Conservation (phyloP, 1,284 basidiomycete species). For the Macrocystidia cucumis region DNA sequence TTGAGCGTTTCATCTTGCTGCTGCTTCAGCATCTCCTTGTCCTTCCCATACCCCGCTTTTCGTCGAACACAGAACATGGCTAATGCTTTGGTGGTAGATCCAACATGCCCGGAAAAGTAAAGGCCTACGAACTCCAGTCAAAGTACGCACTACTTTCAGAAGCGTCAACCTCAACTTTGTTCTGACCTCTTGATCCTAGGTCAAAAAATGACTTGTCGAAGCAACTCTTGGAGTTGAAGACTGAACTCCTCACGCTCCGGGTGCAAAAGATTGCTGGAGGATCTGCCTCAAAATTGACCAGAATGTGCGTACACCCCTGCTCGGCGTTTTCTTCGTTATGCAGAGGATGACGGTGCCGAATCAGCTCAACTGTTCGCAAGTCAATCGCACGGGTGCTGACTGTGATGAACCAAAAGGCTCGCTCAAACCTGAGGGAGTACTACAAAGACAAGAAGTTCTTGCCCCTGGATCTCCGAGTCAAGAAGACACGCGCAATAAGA, state of each 20-base stretch:
- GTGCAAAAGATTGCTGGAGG: constrained; percentile 99
- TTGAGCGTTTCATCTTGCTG: neutral
- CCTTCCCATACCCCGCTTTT: constrained; percentile 3
- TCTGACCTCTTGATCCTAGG: constrained; percentile 41
- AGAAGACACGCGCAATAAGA: constrained; percentile 99
- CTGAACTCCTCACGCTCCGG: constrained; percentile 87
- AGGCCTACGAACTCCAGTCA: constrained; percentile 97
- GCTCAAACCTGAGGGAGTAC: constrained; percentile 94
- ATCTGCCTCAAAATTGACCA: constrained; percentile 92
- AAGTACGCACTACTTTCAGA: constrained; percentile 55
- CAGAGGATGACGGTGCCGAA: constrained; percentile 1
- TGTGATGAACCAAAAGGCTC: constrained; percentile 97
- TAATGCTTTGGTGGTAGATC: constrained; percentile 13
- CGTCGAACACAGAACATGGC: neutral
- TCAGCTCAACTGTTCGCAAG: constrained; percentile 94
- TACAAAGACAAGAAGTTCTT: constrained; percentile 98
- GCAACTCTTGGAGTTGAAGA: constrained; percentile 94
- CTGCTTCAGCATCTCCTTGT: too few species aligned
- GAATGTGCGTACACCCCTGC: constrained; percentile 76
- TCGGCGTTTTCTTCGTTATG: neutral
- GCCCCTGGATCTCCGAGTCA: constrained; percentile 95
- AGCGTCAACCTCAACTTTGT: neutral
- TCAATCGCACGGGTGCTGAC: constrained; percentile 98
- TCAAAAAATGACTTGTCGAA: constrained; percentile 96
- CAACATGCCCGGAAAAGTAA: constrained; percentile 85